Evolutionary conservation across 1,284 basidiomycete genomes (phyloP).

Genomic region (Melampsora larici-populina): DNA sequence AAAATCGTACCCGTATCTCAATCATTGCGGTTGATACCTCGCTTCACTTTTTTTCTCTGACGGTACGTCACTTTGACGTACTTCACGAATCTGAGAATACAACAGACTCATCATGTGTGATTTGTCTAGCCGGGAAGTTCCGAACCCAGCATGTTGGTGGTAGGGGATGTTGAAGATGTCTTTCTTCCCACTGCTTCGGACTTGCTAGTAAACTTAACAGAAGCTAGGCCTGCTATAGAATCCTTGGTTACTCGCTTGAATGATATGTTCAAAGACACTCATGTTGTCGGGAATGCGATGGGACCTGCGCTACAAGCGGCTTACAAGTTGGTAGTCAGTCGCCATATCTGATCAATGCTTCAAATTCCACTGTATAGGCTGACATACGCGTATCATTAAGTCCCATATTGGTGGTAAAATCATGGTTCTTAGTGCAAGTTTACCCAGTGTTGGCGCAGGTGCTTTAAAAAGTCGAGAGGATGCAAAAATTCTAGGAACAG

Average conservation of each 20-base stretch:
- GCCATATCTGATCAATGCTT: background rate
- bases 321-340: constrained; percentile 82
- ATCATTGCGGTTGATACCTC: constrained; percentile 90
- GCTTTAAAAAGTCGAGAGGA: constrained; percentile 95
- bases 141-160: constrained; percentile 91
- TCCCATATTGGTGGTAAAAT: constrained; percentile 94
- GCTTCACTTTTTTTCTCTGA: constrained; percentile 92
- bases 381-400: constrained; percentile 52
- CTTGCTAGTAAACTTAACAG: constrained; percentile 86
- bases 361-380: background rate
- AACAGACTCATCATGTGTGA: background rate
- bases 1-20: constrained; percentile 84
- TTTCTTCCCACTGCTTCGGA: constrained; percentile 97
- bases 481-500: constrained; percentile 88
- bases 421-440: constrained; percentile 76
- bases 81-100: background rate
- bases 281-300: constrained; percentile 83
- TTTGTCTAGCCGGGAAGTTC: constrained; percentile 67
- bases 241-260: constrained; percentile 74
- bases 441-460: constrained; percentile 85
- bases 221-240: constrained; percentile 78
- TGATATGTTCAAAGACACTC: constrained; percentile 96
- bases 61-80: constrained; percentile 48
- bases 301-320: constrained; percentile 95
- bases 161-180: constrained; percentile 93